Conservation (phyloP, 441 rosid genomes). For the Populus trichocarpa region DNA sequence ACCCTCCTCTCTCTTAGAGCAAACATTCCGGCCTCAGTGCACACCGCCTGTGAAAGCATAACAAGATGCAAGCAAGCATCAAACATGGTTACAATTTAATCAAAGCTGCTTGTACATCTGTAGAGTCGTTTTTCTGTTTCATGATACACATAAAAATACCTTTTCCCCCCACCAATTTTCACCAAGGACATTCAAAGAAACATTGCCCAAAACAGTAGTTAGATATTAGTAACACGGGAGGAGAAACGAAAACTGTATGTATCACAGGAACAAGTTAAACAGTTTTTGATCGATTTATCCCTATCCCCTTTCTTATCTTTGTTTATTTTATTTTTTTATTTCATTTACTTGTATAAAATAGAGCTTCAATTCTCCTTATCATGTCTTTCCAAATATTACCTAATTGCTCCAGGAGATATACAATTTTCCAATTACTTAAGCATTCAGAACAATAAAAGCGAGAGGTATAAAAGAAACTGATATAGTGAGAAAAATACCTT, state of each 20-base stretch:
- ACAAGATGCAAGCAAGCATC: constrained; percentile 26
- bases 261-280: not conserved
- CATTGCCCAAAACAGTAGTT: not conserved
- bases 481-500: constrained; percentile 42
- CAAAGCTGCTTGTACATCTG: not conserved
- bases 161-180: not conserved
- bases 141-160: not conserved
- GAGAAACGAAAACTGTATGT: not conserved
- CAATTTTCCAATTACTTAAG: not conserved
- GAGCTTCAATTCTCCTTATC: not conserved
- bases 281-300: not conserved
- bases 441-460: not conserved
- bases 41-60: constrained; percentile 37
- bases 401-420: not conserved
- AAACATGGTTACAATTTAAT: not conserved
- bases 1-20: constrained; percentile 91
- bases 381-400: not conserved
- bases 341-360: not conserved
- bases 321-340: not conserved
- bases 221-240: not conserved
- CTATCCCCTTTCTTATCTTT: not conserved
- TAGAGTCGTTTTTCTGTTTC: not conserved
- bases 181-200: constrained; percentile 11
- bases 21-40: constrained; percentile 98
- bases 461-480: not conserved